phyloP scores from a whole-genome alignment of 164 flowering plant species.

The Paratinospora sagittata region DNA sequence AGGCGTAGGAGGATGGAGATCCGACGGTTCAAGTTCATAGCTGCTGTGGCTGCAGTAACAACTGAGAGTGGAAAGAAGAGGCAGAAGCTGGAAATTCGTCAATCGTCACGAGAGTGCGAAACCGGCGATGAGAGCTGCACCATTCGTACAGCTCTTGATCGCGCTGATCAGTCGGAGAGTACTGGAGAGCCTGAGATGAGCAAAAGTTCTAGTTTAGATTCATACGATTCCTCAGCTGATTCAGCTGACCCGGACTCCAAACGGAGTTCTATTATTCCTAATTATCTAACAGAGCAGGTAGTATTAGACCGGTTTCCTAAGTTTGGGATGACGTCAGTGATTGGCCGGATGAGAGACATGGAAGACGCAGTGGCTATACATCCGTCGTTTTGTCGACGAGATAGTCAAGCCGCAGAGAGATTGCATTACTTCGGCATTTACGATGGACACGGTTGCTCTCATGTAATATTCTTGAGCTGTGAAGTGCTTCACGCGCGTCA shows the following conservation, averaged over 20 bases:
- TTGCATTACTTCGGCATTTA: slow-evolving; percentile 46
- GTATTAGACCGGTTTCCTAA: slow-evolving; percentile 11
- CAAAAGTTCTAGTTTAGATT: background rate
- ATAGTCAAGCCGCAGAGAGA: background rate
- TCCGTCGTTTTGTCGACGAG: slow-evolving; percentile 25
- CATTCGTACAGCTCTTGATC: background rate
- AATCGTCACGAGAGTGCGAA: background rate
- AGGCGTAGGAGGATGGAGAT: slow-evolving; percentile 35
- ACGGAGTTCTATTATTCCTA: background rate
- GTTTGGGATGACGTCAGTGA: slow-evolving; percentile 19
- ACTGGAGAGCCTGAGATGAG: background rate
- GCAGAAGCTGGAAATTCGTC: slow-evolving; percentile 13
- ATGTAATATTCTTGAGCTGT: slow-evolving; percentile 28
- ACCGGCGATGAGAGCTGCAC: background rate
- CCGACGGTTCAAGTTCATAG: slow-evolving; percentile 25
- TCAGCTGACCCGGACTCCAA: background rate
- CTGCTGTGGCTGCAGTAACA: background rate
- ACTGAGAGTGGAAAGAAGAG: slow-evolving; percentile 20
- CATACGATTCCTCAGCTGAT: background rate
- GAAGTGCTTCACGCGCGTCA: background rate
- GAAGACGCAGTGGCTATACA: slow-evolving; percentile 62
- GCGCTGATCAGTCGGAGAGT: too few species aligned
- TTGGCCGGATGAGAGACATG: slow-evolving; percentile 70
- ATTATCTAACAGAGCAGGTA: background rate
- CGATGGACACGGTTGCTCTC: slow-evolving; percentile 78